Evolutionary conservation across 805 yeast species (phyloP).

Genomic region (Barnettozyma vustinii): DNA sequence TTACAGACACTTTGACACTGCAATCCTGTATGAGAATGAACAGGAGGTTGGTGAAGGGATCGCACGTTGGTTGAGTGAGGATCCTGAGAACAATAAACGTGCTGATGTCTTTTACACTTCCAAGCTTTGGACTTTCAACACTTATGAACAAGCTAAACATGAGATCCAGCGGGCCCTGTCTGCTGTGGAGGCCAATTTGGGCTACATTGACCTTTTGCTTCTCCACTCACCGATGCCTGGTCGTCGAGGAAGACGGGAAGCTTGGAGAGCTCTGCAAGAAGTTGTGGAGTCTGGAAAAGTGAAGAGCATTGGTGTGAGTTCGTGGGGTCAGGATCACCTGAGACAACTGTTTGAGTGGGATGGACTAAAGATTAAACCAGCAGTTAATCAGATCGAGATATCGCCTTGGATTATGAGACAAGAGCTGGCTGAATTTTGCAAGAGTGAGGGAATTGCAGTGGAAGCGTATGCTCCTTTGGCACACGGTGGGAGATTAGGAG

Average conservation of each 20-base stretch:
- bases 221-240: constrained; percentile 61
- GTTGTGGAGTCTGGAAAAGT: constrained; percentile 56
- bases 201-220: constrained; percentile 68
- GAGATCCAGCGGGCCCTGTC: constrained; percentile 55
- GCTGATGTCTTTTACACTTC: constrained; percentile 60
- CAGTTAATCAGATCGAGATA: constrained; percentile 65
- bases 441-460: constrained; percentile 39
- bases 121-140: constrained; percentile 57
- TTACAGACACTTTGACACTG: constrained; percentile 72
- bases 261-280: constrained; percentile 76
- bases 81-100: constrained; percentile 38
- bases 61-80: constrained; percentile 42
- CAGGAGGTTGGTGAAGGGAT: constrained; percentile 56
- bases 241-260: constrained; percentile 49
- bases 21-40: constrained; percentile 64
- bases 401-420: constrained; percentile 45
- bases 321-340: constrained; percentile 60
- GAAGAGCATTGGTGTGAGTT: constrained; percentile 72
- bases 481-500: constrained; percentile 42
- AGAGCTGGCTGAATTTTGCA: constrained; percentile 39
- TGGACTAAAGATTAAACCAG: constrained; percentile 52
- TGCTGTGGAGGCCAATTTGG: constrained; percentile 43
- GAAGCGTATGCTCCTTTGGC: constrained; percentile 69
- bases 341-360: constrained; percentile 60
- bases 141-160: constrained; percentile 43